Conservation (phyloP, 2,329 filamentous ascomycete genomes). For the Didymella sp. region DNA sequence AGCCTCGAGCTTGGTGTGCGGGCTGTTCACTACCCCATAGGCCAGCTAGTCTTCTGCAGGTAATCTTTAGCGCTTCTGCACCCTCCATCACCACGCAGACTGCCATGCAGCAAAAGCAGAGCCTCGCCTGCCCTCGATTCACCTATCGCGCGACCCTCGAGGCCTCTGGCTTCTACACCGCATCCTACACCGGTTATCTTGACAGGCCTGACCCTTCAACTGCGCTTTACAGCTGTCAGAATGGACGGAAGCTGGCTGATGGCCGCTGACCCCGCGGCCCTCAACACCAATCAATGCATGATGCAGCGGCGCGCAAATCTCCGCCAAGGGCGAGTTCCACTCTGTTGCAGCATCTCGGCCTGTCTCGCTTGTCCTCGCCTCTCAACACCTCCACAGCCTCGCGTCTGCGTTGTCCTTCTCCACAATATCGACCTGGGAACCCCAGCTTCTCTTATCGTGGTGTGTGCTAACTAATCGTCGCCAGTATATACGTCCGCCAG, state of each 20-base stretch:
- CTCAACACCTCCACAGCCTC: constrained; percentile 14
- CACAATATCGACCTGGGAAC: constrained; percentile 2
- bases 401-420: constrained; percentile 12
- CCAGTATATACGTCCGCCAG: constrained; percentile 55
- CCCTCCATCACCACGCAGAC: constrained; percentile 3
- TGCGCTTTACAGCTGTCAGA: constrained; percentile 5
- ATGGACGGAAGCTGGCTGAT: background rate
- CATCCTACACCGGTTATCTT: background rate
- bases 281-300: constrained; percentile 10
- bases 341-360: constrained; percentile 19
- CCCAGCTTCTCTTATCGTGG: constrained; percentile 1
- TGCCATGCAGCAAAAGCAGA: constrained; percentile 6
- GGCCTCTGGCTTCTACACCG: constrained; percentile 1
- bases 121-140: constrained; percentile 4
- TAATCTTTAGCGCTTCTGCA: constrained; percentile 20
- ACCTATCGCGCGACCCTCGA: constrained; percentile 3
- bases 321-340: constrained; percentile 11
- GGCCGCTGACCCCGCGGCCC: background rate
- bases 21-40: constrained; percentile 13
- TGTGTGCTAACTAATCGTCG: constrained; percentile 17
- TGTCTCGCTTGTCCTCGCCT: constrained; percentile 19
- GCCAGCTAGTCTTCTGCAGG: constrained; percentile 14
- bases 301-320: constrained; percentile 3
- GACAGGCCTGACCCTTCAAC: constrained; percentile 10
- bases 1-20: constrained; percentile 1